These are phyloP conservation scores for Exophiala sp. DNA, from an alignment of 2,329 filamentous ascomycete genomes.

Conservation along the genomic window DNA sequence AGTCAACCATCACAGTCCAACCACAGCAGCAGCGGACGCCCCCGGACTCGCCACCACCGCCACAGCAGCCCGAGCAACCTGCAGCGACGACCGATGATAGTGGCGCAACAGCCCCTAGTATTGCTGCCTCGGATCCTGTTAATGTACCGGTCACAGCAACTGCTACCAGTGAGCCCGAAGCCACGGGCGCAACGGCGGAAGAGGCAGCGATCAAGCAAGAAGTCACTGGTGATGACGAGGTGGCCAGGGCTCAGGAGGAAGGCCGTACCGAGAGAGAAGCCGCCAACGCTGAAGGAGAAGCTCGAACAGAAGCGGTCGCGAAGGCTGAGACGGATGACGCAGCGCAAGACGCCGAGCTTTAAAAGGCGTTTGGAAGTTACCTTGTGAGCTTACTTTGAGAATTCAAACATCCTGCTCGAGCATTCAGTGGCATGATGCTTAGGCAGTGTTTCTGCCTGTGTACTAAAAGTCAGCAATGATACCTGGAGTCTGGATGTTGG, in stretches of 20 bases:
- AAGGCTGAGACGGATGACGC: slow-evolving; percentile 9
- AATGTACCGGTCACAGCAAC: slow-evolving; percentile 13
- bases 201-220: slow-evolving; percentile 27
- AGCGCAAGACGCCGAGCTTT: not conserved
- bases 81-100: not conserved
- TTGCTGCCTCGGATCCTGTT: slow-evolving; percentile 9
- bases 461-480: too few relatives aligned
- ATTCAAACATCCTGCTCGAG: too few relatives aligned
- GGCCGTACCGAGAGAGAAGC: slow-evolving; percentile 28
- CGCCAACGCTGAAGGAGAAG: slow-evolving; percentile 34
- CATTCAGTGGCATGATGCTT: too few relatives aligned
- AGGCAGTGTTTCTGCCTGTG: too few relatives aligned
- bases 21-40: slow-evolving; percentile 30
- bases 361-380: not conserved
- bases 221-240: slow-evolving; percentile 26
- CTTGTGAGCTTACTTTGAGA: not conserved
- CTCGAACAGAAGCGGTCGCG: slow-evolving; percentile 24
- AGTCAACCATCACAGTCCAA: slow-evolving; percentile 15
- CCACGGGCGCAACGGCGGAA: slow-evolving; percentile 15
- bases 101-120: slow-evolving; percentile 22
- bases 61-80: slow-evolving; percentile 9
- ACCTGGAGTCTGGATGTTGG: too few relatives aligned
- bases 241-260: slow-evolving; percentile 33
- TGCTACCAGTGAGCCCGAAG: slow-evolving; percentile 20
- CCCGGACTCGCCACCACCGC: slow-evolving; percentile 27